Base-by-base conservation (phyloP, 495 filamentous ascomycete genomes). In the Aspergillus nidulans region DNA sequence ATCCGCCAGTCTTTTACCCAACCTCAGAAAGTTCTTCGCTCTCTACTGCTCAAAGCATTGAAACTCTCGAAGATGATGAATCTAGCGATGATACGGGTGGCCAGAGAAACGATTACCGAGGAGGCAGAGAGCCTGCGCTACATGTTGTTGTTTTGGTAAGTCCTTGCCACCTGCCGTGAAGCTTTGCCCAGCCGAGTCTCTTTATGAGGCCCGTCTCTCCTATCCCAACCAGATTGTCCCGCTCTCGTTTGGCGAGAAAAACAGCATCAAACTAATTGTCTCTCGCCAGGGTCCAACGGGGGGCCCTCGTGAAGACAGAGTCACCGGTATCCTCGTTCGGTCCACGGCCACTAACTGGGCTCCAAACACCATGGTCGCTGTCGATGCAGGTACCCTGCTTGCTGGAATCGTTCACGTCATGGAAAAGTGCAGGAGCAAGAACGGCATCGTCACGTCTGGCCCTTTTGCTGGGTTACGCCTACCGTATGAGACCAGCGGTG, bases 381-480 rank as follows among this genome's bases (percentile, higher is more conserved):
- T 98, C 40, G 94, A 98, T 74, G 94, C 90, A 20, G 94, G 94
- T 45, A 88, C 89, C 40, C 90, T 97, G 68, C 80, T 98, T 32
- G 80, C 88, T 16, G 86, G 91, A 25, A 94, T 98, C 42, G 81
- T 83, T 43, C 79, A 80, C 24, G 86, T 94, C 24, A 71, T 97
- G 15, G 81, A 79, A 61, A 66, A 63, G 52, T 82, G 75, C 66
- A 79, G 64, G 52, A 63, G 46, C 36, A 38, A 67, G 36, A 41
- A 61, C 45, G 53, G 55, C 7, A n/a, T 62, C 6, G 48, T 74
- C 55, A 62, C 66, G 18, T 41, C 63, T 5, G 84, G 83, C 1
- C 90, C 94, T 0, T 97, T 98, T 68, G 74, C 80, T 9, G 90
- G 90, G 2, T 71, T 96, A 9, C 71, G 82, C 25, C 66, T 96